A percentile compares a stretch with the other conserved stretches of the same genome.
Conservation (phyloP, 129 eudicot species). For the Flaveria trinervia region DNA sequence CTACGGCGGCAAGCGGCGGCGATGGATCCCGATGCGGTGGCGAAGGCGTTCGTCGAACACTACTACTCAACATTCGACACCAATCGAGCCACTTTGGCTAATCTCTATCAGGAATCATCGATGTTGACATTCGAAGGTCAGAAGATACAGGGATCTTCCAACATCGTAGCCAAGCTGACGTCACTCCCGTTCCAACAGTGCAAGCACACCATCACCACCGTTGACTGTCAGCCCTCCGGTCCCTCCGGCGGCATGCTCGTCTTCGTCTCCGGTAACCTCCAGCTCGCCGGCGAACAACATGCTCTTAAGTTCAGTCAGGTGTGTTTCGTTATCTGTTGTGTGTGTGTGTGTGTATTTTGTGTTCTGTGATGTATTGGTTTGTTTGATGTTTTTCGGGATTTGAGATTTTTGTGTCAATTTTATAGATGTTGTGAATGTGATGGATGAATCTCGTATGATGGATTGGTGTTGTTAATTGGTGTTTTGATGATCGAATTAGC, state of each 20-base stretch:
- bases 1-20: conserved; percentile 26
- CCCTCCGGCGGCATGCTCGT: conserved; percentile 63
- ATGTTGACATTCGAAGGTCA: conserved; percentile 68
- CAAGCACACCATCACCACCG: conserved; percentile 59
- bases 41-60: conserved; percentile 66
- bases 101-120: conserved; percentile 52
- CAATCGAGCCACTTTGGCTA: conserved; percentile 43
- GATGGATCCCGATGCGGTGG: conserved; percentile 61
- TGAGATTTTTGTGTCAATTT: too few relatives aligned
- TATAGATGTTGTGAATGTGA: too few relatives aligned
- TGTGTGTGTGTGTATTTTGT: too few relatives aligned
- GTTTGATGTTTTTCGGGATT: too few relatives aligned
- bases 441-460: too few relatives aligned
- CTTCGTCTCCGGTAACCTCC: conserved; percentile 62
- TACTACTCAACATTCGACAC: conserved; percentile 65
- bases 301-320: conserved; percentile 74
- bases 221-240: conserved; percentile 69
- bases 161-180: conserved; percentile 52
- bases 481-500: background rate
- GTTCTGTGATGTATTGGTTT: background rate
- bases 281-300: conserved; percentile 63
- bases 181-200: conserved; percentile 72
- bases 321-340: background rate
- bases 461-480: background rate
- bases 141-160: conserved; percentile 52